Evolutionary conservation across 306 rosid species (phyloP).

Genomic region (Vicia villosa): DNA sequence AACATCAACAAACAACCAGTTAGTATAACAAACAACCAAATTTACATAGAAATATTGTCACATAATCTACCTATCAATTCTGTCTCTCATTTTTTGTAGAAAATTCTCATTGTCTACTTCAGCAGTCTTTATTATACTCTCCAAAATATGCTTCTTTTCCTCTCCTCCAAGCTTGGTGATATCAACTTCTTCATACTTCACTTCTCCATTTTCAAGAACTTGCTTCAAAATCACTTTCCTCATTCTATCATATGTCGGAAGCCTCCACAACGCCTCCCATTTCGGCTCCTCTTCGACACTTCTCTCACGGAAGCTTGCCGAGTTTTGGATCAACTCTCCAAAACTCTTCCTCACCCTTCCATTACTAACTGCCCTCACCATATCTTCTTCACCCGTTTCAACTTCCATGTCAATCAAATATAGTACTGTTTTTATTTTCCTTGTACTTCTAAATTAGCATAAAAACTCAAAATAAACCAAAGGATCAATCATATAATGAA

Average conservation of each 20-base stretch:
- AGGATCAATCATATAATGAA: not conserved
- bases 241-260: conserved; percentile 80
- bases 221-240: conserved; percentile 56
- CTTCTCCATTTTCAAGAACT: conserved; percentile 62
- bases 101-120: conserved; percentile 76
- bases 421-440: not conserved
- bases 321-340: conserved; percentile 11
- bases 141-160: conserved; percentile 62
- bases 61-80: conserved; percentile 37
- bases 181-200: conserved; percentile 61
- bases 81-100: conserved; percentile 55
- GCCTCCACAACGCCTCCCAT: conserved; percentile 80
- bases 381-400: conserved; percentile 33
- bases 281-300: conserved; percentile 68
- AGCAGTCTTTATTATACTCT: conserved; percentile 52
- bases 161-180: conserved; percentile 56
- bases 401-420: conserved; percentile 25
- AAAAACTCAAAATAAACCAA: not conserved
- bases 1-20: not conserved
- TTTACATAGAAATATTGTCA: not conserved
- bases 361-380: conserved; percentile 35
- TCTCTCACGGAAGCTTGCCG: conserved; percentile 30
- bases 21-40: not conserved
- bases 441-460: not conserved
- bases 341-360: conserved; percentile 32